phyloP scores from a whole-genome alignment of 2,329 filamentous ascomycete species.

The Beauveria australis region DNA sequence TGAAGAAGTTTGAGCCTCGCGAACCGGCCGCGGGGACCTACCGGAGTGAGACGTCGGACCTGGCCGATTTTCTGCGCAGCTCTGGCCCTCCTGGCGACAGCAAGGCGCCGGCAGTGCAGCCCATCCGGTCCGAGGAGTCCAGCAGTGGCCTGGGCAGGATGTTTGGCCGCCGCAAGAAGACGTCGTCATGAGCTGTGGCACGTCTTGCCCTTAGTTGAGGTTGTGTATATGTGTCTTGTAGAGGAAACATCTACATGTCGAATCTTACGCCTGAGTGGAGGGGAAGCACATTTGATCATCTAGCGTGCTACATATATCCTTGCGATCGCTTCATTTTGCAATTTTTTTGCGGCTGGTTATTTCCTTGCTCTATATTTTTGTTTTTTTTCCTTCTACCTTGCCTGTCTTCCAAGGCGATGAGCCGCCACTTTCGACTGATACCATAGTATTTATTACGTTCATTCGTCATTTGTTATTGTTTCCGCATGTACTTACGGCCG shows the following conservation, averaged over 20 bases:
- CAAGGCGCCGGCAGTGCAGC: conserved; percentile 18
- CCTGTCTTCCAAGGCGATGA: not conserved
- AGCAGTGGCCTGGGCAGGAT: conserved; percentile 36
- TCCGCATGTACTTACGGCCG: not conserved
- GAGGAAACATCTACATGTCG: not conserved
- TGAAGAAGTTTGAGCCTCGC: conserved; percentile 52
- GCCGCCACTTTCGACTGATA: not conserved
- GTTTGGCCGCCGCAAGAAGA: conserved; percentile 44
- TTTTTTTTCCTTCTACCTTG: not conserved
- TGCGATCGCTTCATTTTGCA: not conserved
- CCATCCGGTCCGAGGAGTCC: conserved; percentile 28
- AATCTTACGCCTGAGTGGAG: not conserved
- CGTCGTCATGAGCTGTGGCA: conserved; percentile 17
- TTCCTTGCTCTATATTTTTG: not conserved
- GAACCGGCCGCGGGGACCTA: conserved; percentile 33
- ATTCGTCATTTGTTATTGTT: not conserved
- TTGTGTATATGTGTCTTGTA: not conserved
- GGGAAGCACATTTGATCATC: not conserved
- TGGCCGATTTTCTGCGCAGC: conserved; percentile 65
- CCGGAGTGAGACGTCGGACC: conserved; percentile 54
- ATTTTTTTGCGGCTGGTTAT: not conserved
- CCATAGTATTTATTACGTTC: not conserved
- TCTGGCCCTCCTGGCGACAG: conserved; percentile 52
- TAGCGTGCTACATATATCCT: not conserved
- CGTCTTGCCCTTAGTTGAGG: not conserved